Conservation (phyloP, 768 basidiomycete species). For the Psilocybe sp. region DNA sequence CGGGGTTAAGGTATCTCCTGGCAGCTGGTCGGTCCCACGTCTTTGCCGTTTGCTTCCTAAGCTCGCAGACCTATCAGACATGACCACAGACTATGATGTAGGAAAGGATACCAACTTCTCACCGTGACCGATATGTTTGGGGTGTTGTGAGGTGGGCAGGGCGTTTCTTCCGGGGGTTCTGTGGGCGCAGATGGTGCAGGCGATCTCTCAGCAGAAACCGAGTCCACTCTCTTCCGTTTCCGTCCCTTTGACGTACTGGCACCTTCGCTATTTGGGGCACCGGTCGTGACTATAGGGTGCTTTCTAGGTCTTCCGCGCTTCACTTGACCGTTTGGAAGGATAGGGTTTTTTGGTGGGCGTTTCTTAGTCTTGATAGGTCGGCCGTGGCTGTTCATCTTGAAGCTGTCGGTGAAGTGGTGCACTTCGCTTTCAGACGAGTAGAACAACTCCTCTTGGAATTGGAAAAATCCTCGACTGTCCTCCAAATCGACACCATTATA, state of each 20-base stretch:
- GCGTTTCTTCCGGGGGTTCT: not conserved
- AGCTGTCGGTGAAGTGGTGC: constrained; percentile 45
- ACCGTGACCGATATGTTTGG: too few relatives aligned
- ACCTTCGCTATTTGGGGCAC: not conserved
- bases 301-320: constrained; percentile 62
- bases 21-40: too few relatives aligned
- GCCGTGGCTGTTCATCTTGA: constrained; percentile 33
- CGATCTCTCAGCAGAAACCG: not conserved
- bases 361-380: constrained; percentile 31
- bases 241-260: constrained; percentile 1
- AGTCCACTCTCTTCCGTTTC: constrained; percentile 13
- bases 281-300: constrained; percentile 13
- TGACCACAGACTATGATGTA: too few relatives aligned
- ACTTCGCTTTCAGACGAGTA: constrained; percentile 46
- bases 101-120: too few relatives aligned
- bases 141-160: not conserved
- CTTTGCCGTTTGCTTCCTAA: too few relatives aligned
- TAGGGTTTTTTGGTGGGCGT: constrained; percentile 39
- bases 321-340: constrained; percentile 46
- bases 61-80: too few relatives aligned
- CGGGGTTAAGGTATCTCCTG: too few relatives aligned
- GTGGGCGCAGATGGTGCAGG: not conserved
- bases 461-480: constrained; percentile 52
- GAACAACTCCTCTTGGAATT: constrained; percentile 46
- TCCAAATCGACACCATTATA: constrained; percentile 46